Base-by-base conservation (phyloP, 2,329 filamentous ascomycete genomes). In the Simplicillium sp. region DNA sequence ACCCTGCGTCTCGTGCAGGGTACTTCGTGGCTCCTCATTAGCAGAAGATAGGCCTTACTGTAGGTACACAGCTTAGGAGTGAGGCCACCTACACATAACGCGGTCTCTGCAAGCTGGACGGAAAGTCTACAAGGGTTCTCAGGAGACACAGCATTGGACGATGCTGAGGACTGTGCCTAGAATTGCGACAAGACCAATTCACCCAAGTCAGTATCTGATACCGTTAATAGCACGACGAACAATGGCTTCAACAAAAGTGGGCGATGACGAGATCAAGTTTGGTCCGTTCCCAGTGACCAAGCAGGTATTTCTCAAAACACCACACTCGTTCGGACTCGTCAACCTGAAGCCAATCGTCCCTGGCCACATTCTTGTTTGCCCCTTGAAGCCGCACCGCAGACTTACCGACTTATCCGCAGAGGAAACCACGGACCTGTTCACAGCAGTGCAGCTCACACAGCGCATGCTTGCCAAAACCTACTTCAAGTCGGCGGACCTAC, bases 301-400 rank as follows among this genome's bases (percentile, higher is more conserved):
- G 14, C 85, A 88, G 67, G 83, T 84, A 62, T 97, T 97, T 68
- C 77, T 94, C 62, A 71, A 72, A 49, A 94, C 89, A 2, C 71
- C 76, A 1, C 73, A 84, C 53, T 86, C 82, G 51, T 96, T 88
- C 66, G 88, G 87, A 40, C 73, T 97, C 47, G 89, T 97, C 43
- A 98, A 98, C 66, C 78, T 97, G 58, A 96, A 95, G 65, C 92
- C 92, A 17, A 77, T 98, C 31, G 75, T 96, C 2, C 88, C 89
- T 0, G 92, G 92, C 43, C 92, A 98, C 66, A 82, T 97, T 46
- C 84, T 98, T 28, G 77, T 98, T 46, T 95, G 85, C 49, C 87
- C 92, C 0, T 73, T 77, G 15, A 71, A 71, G 29, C 64, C 68
- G 20, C 82, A 88, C 50, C 76, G 73, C 37, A 84, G 87, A 38